Conservation (phyloP, 2,329 filamentous ascomycete genomes). For the Clonostachys solani region DNA sequence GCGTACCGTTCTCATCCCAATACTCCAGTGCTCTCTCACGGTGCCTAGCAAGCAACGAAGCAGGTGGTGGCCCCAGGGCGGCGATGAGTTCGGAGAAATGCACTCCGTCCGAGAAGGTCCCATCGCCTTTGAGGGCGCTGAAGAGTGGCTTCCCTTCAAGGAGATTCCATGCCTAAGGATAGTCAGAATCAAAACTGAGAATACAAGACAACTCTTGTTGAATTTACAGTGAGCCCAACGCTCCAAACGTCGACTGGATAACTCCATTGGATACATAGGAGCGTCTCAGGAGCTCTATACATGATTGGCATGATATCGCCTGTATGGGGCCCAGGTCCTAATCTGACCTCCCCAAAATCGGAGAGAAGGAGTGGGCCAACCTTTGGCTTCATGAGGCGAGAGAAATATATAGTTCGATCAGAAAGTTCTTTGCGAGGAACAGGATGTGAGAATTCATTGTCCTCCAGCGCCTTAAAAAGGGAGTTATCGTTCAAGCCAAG, state of each 20-base stretch:
- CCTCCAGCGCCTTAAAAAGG: constrained; percentile 11
- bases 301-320: constrained; percentile 19
- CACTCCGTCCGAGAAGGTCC: constrained; percentile 10
- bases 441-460: constrained; percentile 13
- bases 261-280: constrained; percentile 14
- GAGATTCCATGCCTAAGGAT: constrained; percentile 14
- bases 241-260: constrained; percentile 20
- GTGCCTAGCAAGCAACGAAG: constrained; percentile 8
- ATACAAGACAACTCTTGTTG: background rate
- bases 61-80: constrained; percentile 12
- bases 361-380: constrained; percentile 15
- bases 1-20: constrained; percentile 14
- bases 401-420: constrained; percentile 16
- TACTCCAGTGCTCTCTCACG: constrained; percentile 8
- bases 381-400: constrained; percentile 14
- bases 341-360: constrained; percentile 19
- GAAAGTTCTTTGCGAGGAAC: constrained; percentile 10
- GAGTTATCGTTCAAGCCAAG: constrained; percentile 12
- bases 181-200: background rate
- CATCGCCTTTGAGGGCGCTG: constrained; percentile 10
- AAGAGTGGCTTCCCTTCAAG: constrained; percentile 11
- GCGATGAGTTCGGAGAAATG: constrained; percentile 15
- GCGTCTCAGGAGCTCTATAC: constrained; percentile 15
- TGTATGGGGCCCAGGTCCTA: constrained; percentile 14
- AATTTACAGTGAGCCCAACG: constrained; percentile 15